phyloP scores from a whole-genome alignment of 192 early-diverging fungal species.

The Jimgerdemannia lactiflua region DNA sequence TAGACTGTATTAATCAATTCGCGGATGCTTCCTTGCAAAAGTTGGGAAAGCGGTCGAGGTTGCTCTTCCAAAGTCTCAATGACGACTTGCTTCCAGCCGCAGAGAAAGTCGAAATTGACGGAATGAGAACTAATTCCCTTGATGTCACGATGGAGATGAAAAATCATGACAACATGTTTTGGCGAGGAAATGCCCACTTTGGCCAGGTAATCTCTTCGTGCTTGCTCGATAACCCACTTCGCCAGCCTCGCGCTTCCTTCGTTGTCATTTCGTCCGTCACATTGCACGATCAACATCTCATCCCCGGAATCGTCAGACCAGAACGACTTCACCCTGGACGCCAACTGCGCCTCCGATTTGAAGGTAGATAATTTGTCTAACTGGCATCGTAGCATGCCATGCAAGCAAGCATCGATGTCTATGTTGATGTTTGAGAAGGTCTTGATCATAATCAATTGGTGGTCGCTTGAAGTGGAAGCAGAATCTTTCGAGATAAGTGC shows the following conservation, averaged over 20 bases:
- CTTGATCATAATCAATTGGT: constrained; percentile 5
- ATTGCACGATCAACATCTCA: neutral
- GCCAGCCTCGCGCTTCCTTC: no score
- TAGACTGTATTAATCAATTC: constrained; percentile 1
- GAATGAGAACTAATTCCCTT: neutral
- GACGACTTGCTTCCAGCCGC: constrained; percentile 9
- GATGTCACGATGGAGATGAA: neutral
- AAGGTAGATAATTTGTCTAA: neutral
- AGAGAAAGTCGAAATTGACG: constrained; percentile 12
- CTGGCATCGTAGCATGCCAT: neutral
- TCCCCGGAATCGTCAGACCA: neutral
- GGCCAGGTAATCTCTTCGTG: no score
- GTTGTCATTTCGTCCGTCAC: no score
- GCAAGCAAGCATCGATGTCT: constrained; percentile 7
- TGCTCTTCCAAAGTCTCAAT: constrained; percentile 7
- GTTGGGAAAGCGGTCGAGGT: constrained; percentile 1
- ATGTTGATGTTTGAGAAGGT: constrained; percentile 20
- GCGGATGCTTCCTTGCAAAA: neutral
- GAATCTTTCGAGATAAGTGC: neutral
- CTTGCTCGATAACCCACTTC: no score
- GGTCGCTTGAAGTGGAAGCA: neutral
- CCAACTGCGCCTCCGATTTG: neutral
- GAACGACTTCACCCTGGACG: neutral
- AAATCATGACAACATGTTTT: neutral
- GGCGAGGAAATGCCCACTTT: no score